Percentiles rank a stretch among this genome's conserved stretches.
Evolutionary conservation across 805 yeast genomes (phyloP).

Genomic region (Metschnikowia colocasiae): DNA sequence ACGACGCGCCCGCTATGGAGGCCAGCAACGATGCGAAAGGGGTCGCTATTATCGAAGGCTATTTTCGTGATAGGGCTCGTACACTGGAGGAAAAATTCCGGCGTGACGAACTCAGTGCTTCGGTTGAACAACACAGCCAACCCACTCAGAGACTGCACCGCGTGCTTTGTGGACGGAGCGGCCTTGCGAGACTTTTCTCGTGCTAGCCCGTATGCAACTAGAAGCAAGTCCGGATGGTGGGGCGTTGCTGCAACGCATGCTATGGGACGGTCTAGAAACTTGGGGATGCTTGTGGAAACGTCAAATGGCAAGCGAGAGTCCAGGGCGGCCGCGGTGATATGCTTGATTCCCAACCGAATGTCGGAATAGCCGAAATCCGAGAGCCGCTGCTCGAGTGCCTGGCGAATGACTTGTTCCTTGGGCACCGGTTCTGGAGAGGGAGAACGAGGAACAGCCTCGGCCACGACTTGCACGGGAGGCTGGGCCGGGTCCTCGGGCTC

Average conservation of each 20-base stretch:
- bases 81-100: conserved; percentile 40
- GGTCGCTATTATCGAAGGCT: conserved; percentile 37
- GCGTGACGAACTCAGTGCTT: conserved; percentile 17
- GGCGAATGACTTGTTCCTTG: neutral
- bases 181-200: neutral
- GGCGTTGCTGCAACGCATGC: conserved; percentile 10
- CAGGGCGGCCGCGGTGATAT: neutral
- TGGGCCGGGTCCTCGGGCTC: neutral
- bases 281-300: conserved; percentile 3
- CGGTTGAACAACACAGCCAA: conserved; percentile 35
- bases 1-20: conserved; percentile 47
- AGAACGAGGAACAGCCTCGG: neutral
- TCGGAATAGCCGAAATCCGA: conserved; percentile 9
- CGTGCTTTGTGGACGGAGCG: neutral
- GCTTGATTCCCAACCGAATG: conserved; percentile 15
- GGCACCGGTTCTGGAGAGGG: neutral
- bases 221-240: conserved; percentile 13
- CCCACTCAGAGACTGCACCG: conserved; percentile 19
- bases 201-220: conserved; percentile 15
- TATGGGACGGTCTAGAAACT: conserved; percentile 13
- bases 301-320: conserved; percentile 14
- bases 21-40: conserved; percentile 46
- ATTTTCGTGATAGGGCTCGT: conserved; percentile 37
- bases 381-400: conserved; percentile 3
- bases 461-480: neutral